phyloP scores from a whole-genome alignment of 2,329 filamentous ascomycete species.

The Diplodia scrobiculata region DNA sequence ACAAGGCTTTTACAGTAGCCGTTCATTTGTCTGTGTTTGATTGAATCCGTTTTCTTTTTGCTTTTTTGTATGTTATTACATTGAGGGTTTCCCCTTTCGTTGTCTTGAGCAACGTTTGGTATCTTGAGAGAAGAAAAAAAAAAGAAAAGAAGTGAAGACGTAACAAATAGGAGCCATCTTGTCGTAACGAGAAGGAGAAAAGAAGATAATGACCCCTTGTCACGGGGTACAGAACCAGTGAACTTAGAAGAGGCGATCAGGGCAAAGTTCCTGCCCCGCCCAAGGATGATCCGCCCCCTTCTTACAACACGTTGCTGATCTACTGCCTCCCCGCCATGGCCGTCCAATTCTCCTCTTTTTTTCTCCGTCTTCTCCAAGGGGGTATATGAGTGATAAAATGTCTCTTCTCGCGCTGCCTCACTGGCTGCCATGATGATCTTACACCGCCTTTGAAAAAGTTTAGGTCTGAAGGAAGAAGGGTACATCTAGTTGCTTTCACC shows the following conservation, averaged over 20 bases:
- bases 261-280: slow-evolving; percentile 2
- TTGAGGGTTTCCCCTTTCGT: background rate
- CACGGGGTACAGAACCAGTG: background rate
- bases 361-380: background rate
- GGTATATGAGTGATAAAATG: background rate
- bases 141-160: background rate
- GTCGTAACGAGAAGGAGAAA: slow-evolving; percentile 1
- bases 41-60: background rate
- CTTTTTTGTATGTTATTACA: background rate
- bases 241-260: background rate
- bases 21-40: background rate
- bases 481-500: background rate
- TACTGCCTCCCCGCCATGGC: background rate
- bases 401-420: background rate
- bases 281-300: background rate
- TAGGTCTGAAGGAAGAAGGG: background rate
- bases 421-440: background rate
- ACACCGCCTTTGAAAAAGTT: background rate
- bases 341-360: background rate
- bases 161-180: background rate
- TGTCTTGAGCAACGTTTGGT: background rate
- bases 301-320: background rate
- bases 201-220: background rate
- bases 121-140: background rate
- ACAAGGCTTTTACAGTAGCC: background rate